Conservation (phyloP, 495 filamentous ascomycete genomes). For the Aspergillus funiculosus region DNA sequence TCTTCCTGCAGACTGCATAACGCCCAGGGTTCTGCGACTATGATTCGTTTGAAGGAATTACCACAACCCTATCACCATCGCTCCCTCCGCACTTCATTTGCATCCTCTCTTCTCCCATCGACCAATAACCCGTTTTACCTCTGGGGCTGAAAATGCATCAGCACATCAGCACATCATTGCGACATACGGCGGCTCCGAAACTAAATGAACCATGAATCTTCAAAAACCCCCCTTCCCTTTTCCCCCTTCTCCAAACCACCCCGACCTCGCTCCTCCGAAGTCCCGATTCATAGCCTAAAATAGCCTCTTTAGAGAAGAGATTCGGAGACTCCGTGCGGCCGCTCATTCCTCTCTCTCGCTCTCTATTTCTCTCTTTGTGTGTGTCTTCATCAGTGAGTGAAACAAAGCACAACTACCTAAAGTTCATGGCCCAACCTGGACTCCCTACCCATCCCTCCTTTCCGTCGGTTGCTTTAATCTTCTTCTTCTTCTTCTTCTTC, state of each 20-base stretch:
- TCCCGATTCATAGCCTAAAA: not conserved
- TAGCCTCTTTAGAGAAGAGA: not conserved
- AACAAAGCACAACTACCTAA: not conserved
- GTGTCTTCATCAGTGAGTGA: too few species aligned
- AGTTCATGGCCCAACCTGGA: not conserved
- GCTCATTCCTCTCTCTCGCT: too few species aligned
- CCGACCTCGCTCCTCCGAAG: not conserved
- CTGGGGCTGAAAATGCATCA: conserved; percentile 13
- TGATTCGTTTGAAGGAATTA: not conserved
- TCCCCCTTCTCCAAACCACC: conserved; percentile 1
- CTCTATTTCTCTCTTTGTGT: too few species aligned
- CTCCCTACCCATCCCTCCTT: not conserved
- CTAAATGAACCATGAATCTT: conserved; percentile 1
- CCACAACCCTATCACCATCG: conserved; percentile 5
- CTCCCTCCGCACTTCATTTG: not conserved
- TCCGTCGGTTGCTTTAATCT: not conserved
- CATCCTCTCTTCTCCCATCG: not conserved
- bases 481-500: not conserved
- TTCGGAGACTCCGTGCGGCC: too few species aligned
- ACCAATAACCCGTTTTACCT: conserved; percentile 1
- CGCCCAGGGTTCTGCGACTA: not conserved
- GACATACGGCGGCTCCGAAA: conserved; percentile 12
- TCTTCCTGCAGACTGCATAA: conserved; percentile 1
- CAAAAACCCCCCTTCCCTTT: not conserved
- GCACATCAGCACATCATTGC: conserved; percentile 5